Base-by-base conservation (phyloP, 345 rosid species). In the Syzygium aqueum region DNA sequence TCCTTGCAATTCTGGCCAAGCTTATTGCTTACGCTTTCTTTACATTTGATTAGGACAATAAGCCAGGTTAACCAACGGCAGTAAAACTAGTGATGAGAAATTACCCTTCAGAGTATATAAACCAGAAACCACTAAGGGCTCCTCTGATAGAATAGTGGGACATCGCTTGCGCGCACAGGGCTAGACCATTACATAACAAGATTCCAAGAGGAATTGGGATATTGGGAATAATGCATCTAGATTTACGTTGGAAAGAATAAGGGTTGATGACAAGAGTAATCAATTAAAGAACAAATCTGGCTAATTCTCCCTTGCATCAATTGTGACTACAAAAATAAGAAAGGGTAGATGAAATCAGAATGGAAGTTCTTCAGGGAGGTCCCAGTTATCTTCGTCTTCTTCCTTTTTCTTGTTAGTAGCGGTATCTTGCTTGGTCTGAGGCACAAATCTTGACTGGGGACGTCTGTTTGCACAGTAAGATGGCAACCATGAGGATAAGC, bases 341-440 rank as follows among this genome's bases (percentile, higher is more conserved):
- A 73, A 73, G 25, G 80, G 80, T 17, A 17, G 80, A 73, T 73
- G 46, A 73, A 73, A 73, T 73, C 80, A 73, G 33, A 73, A 73
- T 73, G 80, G 80, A 33, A 73, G 46, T 33, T 54, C 90, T 46
- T 65, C 86, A 11, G 90, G 90, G 40, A 86, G 82, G 57, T 86
- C 90, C 90, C 90, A 89, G 88, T 89, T 86, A 77, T 89, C 90
- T n/a, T 89, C 88, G 2, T 89, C 90, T 11, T 86, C 88, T 9
- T 89, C 88, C 56, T 61, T 85, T 85, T 86, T 89, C 87, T 86
- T 89, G 87, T 16, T 52, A 22, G 53, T 65, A 21, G 78, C 0
- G 43, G 27, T 25, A 54, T 84, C 87, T 19, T 77, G 77, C 88
- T 86, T 89, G 85, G 16, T 78, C n/a, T 19, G 84, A 23, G 86